Percentiles rank a stretch among this genome's conserved stretches.
Conservation (phyloP, 805 yeast species). For the Suhomyces faveliae region DNA sequence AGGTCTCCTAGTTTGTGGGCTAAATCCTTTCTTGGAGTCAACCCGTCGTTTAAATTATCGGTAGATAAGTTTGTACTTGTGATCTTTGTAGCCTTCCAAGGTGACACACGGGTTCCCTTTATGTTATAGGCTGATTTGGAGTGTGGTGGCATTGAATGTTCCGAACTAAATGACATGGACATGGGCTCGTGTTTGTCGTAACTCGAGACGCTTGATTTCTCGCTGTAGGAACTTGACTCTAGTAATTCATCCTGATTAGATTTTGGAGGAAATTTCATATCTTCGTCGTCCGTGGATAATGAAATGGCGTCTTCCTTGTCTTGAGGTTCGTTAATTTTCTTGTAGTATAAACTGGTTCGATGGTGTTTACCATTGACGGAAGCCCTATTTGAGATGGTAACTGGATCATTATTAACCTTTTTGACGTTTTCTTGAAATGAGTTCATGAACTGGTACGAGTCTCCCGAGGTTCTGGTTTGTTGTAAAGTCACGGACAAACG, state of each 20-base stretch:
- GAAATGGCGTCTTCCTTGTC: conserved; percentile 10
- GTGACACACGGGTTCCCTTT: conserved; percentile 8
- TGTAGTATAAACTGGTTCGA: conserved; percentile 32
- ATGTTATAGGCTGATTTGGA: conserved; percentile 8
- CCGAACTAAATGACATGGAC: background rate
- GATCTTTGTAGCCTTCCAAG: background rate
- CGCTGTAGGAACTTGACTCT: conserved; percentile 23
- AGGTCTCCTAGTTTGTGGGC: background rate
- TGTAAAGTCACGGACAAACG: conserved; percentile 38
- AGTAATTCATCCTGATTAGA: conserved; percentile 15
- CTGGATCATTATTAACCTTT: conserved; percentile 19
- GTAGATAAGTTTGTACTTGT: background rate
- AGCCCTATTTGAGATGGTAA: conserved; percentile 2
- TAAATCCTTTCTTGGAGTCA: background rate
- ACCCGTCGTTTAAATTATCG: background rate
- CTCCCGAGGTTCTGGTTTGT: conserved; percentile 35
- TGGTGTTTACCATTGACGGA: conserved; percentile 8
- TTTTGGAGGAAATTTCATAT: background rate
- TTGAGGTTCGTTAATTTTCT: conserved; percentile 27
- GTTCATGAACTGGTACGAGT: conserved; percentile 38
- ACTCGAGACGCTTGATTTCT: conserved; percentile 24
- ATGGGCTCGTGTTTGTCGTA: conserved; percentile 7
- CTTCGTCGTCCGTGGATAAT: background rate
- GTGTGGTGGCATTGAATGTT: background rate
- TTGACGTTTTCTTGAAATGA: conserved; percentile 40